Evolutionary conservation across 768 basidiomycete species (phyloP), one percentile per base, ranked within the genome.

Genomic region (Hydnum rufescens): DNA sequence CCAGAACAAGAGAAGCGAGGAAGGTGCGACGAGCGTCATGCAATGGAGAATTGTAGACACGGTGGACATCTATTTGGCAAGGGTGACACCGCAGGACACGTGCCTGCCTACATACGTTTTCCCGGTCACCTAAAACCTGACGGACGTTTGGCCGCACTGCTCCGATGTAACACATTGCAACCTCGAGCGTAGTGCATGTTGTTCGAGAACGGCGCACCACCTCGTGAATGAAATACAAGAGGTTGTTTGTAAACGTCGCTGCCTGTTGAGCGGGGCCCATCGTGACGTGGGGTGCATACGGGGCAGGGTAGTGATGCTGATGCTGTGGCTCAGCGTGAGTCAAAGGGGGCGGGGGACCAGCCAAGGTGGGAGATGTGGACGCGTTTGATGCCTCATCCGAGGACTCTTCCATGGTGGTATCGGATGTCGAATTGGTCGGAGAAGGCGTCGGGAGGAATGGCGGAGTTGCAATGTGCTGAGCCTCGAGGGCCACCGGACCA

Each of bases 1-100:
- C 92, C 50, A 88, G 71, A 53, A 96, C 87, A 39, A 96, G 69
- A 0, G 85, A 78, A 0, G 87, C 87, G 5, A 95, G 71, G 65
- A 96, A 95, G 0, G 87, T 76, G 25, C 90, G 75, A 26, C 90
- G 76, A 2, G 90, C 87, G 60, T 90, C 93, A 39, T 87, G 72
- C 26, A 95, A 73, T 0, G 86, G 83, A 36, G 23, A 32, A 8
- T 5, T 16, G 8, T 6, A 6, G 32, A 50, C 32, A 30, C 28
- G 13, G 6, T 16, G 49, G 16, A 6, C 13, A 5, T 29, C 28
- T 16, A 34, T 29, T 28, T 13, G 23, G 13, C 16, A 13, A 6
- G 25, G 49, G 29, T 28, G 49, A 26, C 6, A 18, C 29, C 26
- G 29, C 49, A 30, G 28, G 6, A 26, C 8, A 6, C 26, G 26